Conservation (phyloP, 2,329 filamentous ascomycete genomes). For the Colletotrichum chlorophyti region DNA sequence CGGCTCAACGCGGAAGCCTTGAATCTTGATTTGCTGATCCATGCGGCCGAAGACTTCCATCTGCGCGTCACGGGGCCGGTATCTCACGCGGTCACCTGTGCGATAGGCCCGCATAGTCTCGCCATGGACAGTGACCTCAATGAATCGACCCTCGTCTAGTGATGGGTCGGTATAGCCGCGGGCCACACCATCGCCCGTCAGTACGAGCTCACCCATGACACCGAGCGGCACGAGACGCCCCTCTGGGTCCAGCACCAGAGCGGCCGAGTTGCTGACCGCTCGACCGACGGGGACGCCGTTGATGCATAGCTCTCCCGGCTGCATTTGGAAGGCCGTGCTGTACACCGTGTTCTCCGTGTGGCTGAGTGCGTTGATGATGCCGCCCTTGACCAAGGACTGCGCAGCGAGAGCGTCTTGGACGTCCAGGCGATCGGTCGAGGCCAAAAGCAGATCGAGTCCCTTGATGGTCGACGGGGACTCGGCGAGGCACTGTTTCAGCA, state of each 20-base stretch:
- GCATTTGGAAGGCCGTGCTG: conserved; percentile 26
- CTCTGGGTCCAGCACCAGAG: conserved; percentile 32
- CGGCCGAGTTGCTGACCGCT: conserved; percentile 31
- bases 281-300: conserved; percentile 32
- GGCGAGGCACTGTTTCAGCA: conserved; percentile 27
- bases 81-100: conserved; percentile 36
- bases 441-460: conserved; percentile 42
- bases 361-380: conserved; percentile 25
- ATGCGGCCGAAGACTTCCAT: conserved; percentile 37
- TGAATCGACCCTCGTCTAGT: conserved; percentile 27
- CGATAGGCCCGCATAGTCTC: conserved; percentile 30
- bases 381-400: neutral
- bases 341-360: conserved; percentile 29
- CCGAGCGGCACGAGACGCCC: conserved; percentile 33
- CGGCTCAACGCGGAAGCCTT: conserved; percentile 38
- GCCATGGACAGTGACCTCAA: conserved; percentile 16
- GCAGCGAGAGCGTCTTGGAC: neutral
- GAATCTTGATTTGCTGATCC: conserved; percentile 38
- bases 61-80: conserved; percentile 29
- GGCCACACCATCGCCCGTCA: conserved; percentile 35
- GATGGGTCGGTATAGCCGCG: conserved; percentile 31
- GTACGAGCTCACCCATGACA: conserved; percentile 36
- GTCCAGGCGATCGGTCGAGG: conserved; percentile 38
- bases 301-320: neutral
- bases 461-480: conserved; percentile 43